These are phyloP conservation scores for Solanum appendiculatum DNA, from an alignment of 257 asterid species.

Conservation along the genomic window DNA sequence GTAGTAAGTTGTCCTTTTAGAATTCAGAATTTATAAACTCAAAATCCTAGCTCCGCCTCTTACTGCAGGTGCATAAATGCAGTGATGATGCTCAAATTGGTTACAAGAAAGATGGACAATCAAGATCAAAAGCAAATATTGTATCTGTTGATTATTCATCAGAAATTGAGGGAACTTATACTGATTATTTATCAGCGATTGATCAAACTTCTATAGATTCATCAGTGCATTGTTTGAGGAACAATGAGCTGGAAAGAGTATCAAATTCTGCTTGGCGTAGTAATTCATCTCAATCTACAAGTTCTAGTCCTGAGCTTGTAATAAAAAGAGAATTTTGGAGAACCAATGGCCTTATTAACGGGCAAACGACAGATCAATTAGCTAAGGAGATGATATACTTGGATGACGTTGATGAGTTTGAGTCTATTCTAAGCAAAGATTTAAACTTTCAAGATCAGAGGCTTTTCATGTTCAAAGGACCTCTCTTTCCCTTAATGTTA, in stretches of 20 bases:
- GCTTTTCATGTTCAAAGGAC: conserved; percentile 39
- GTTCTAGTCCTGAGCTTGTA: background rate
- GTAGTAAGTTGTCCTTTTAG: background rate
- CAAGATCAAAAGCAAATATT: background rate
- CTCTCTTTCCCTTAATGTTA: background rate
- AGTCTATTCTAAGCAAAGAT: conserved; percentile 24
- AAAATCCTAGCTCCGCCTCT: background rate
- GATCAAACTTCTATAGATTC: background rate
- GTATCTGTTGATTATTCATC: conserved; percentile 7
- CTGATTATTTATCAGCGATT: conserved; percentile 8
- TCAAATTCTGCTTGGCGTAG: conserved; percentile 19
- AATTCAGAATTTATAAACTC: background rate
- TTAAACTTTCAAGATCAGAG: conserved; percentile 49
- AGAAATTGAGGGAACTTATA: background rate
- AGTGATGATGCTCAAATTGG: background rate
- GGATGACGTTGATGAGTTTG: conserved; percentile 62
- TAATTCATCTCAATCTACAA: background rate
- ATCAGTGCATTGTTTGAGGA: background rate
- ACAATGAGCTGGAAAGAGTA: background rate
- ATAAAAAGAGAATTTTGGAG: conserved; percentile 2
- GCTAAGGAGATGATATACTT: too few species aligned
- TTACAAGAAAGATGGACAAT: background rate
- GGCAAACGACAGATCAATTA: background rate
- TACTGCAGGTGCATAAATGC: background rate
- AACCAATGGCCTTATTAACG: background rate